Percentiles rank a stretch among this genome's conserved stretches.
Conservation (phyloP, 139 green algal genomes). For the Microglena sp. region DNA sequence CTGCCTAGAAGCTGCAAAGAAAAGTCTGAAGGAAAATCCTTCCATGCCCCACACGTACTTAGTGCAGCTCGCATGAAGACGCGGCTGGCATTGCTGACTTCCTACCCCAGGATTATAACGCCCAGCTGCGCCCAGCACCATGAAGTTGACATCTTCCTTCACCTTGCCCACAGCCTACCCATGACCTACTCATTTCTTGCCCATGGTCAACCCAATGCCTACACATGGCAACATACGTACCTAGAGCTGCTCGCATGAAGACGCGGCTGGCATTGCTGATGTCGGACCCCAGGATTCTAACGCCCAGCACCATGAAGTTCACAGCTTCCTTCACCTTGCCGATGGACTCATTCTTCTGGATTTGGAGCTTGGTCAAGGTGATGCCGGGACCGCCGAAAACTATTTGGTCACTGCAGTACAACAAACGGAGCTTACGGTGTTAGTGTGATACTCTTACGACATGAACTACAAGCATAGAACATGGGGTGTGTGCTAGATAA, state of each 20-base stretch:
- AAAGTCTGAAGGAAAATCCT: too few species aligned
- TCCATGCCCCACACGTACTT: constrained; percentile 19
- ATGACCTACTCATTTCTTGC: not conserved
- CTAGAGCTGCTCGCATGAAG: constrained; percentile 61
- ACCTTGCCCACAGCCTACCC: not conserved
- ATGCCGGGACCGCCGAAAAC: constrained; percentile 64
- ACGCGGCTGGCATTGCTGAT: constrained; percentile 42
- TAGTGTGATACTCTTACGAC: too few species aligned
- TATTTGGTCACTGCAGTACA: constrained; percentile 33
- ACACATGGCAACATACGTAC: constrained; percentile 2
- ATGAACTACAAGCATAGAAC: too few species aligned
- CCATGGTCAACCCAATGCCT: not conserved
- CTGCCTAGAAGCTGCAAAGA: too few species aligned
- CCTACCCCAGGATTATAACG: constrained; percentile 14
- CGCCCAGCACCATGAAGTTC: constrained; percentile 68
- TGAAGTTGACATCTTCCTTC: not conserved
- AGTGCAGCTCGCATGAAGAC: constrained; percentile 67
- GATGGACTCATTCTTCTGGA: constrained; percentile 46
- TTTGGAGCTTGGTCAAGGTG: constrained; percentile 44
- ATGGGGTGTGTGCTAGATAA: too few species aligned
- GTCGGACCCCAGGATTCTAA: constrained; percentile 72
- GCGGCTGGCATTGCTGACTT: constrained; percentile 43
- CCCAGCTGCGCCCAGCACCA: not conserved
- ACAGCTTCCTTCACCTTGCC: constrained; percentile 65
- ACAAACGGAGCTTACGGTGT: not conserved